A percentile compares a stretch with the other conserved stretches of the same genome.
Conservation (phyloP, 805 yeast species). For the Pichia scutulata region DNA sequence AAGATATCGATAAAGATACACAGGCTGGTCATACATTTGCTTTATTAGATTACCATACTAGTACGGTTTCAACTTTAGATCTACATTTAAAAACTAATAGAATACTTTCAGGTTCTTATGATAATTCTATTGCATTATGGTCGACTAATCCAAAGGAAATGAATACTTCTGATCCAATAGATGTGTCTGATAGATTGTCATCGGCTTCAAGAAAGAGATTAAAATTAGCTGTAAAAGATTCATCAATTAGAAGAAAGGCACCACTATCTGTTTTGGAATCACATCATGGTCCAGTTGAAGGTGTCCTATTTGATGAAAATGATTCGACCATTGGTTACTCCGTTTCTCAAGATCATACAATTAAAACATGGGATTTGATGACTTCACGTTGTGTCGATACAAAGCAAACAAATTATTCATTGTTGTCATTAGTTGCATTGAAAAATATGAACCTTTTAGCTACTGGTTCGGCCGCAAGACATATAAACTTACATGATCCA, state of each 20-base stretch:
- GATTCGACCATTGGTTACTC: slow-evolving; percentile 86
- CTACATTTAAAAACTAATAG: slow-evolving; percentile 46
- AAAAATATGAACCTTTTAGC: slow-evolving; percentile 66
- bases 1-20: slow-evolving; percentile 37
- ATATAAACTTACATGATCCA: slow-evolving; percentile 89
- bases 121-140: slow-evolving; percentile 79
- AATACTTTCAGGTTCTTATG: slow-evolving; percentile 80
- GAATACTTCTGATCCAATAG: slow-evolving; percentile 46
- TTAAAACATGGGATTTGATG: slow-evolving; percentile 93
- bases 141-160: slow-evolving; percentile 80
- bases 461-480: slow-evolving; percentile 97
- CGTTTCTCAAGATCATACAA: slow-evolving; percentile 90
- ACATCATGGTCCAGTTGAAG: slow-evolving; percentile 84
- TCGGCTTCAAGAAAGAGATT: slow-evolving; percentile 86
- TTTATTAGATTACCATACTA: slow-evolving; percentile 82
- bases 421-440: slow-evolving; percentile 66
- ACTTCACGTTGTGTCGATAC: slow-evolving; percentile 83
- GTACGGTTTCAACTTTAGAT: slow-evolving; percentile 73
- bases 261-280: slow-evolving; percentile 75
- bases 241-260: slow-evolving; percentile 70
- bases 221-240: slow-evolving; percentile 68
- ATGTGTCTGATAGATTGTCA: slow-evolving; percentile 37
- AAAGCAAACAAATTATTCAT: slow-evolving; percentile 75
- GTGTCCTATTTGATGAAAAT: slow-evolving; percentile 59
- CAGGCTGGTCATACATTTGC: slow-evolving; percentile 68